Base-by-base conservation (phyloP, 352 stramenopile species). In the Pythium volutum region DNA sequence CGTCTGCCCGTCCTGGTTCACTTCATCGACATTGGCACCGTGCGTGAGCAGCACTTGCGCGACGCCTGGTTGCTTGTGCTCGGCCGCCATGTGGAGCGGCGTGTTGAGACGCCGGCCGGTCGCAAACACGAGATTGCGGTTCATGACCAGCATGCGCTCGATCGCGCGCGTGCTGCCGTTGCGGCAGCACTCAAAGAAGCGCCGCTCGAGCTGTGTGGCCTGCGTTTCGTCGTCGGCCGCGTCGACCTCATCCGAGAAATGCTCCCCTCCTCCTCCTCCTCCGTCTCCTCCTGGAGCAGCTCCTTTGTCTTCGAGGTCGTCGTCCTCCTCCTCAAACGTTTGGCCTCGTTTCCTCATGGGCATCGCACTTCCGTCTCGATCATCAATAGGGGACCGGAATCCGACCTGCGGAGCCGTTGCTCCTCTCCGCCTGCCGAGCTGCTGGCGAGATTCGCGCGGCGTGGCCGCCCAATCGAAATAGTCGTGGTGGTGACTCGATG, bases 1-100 rank as follows among this genome's bases (percentile, higher is more conserved):
- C 31, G 58, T 64, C 58, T 64, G 58, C 38, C 58, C 58, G 58
- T 64, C 58, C 39, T 64, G 58, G 58, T 64, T 64, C 48, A 64
- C 58, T 53, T 64, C 48, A 50, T 64, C 49, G 7, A 64, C 58
- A 43, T 64, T 64, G 47, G 58, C 58, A n/a, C 58, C 58, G 41
- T 51, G 18, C 6, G 51, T 29, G 10, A 64, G 48, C 38, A 64
- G 49, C 36, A 64, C 5, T 20, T 64, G 48, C 26, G 58, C 58
- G 18, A 59, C 58, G 22, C 39, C 54, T 22, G 48, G 14, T 11
- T 38, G 36, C 27, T 64, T 56, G 48, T 64, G 36, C 48, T 64
- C 58, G 26, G 58, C 58, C 7, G 58, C 58, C 27, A 47, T 43
- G 58, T 64, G 58, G 25, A 64, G 49, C 39, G 58, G 48, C 27